Evolutionary conservation across 345 rosid genomes (phyloP), one percentile per base, ranked within the genome.

Genomic region (Brassica carinata): DNA sequence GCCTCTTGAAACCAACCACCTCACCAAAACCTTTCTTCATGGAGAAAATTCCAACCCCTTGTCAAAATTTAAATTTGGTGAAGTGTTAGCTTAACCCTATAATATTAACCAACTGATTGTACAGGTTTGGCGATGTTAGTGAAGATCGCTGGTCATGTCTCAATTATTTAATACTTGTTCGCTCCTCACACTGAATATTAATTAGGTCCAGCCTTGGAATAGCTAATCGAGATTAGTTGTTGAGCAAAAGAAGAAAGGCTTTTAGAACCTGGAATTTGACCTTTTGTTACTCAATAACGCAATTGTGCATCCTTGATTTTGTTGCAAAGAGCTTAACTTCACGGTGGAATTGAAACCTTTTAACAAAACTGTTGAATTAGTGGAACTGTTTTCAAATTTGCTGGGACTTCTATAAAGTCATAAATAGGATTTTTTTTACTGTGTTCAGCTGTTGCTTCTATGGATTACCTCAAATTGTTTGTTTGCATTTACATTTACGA

Each of bases 291-390:
- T 62, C 30, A 8, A 1, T 62, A 31, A 13, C 38, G 30, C 70
- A 71, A 30, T 61, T 77, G 18, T 69, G 58, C 58, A 62, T 30
- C 36, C 34, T 62, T 77, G 55, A n/a, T 29, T 62, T 71, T 45
- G 55, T 63, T 70, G 55, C 71, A 64, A 63, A 48, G 18, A 71
- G 66, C 64, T 64, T 64, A 64, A 64, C 40, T 30, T 33, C 75
- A 30, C 71, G 17, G 10, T 77, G 15, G 8, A 43, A 31, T 8
- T 63, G 70, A 33, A 18, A 63, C 17, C 40, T 4, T 13, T 69
- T 19, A 34, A 23, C 26, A 19, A 71, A 53, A 62, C 14, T 27
- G 7, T 59, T 59, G 38, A 11, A 14, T 31, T 43, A 17, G 23
- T 62, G 69, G 62, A 58, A 51, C 6, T 45, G 15, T 58, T 48